phyloP scores from a whole-genome alignment of 129 eudicot species.

The Flaveria brownii region DNA sequence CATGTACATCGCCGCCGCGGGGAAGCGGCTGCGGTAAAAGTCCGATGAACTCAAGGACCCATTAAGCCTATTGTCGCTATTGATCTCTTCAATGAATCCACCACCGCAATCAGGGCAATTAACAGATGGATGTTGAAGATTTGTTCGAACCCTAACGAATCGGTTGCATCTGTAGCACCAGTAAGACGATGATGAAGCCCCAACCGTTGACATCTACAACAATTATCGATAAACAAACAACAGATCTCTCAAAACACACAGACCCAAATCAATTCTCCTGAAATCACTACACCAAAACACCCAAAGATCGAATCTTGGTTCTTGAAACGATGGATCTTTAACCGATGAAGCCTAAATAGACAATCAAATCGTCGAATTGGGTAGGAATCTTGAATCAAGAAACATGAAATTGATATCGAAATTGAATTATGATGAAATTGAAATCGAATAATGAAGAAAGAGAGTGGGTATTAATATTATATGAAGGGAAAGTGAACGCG shows the following conservation, averaged over 20 bases:
- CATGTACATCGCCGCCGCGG: constrained; percentile 80
- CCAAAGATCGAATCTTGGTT: background rate
- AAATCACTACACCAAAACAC: background rate
- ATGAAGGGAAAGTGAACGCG: constrained; percentile 41
- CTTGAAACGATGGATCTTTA: background rate
- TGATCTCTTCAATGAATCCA: constrained; percentile 76
- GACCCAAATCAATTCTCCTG: background rate
- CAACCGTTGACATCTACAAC: constrained; percentile 54
- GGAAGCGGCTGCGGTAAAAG: constrained; percentile 56
- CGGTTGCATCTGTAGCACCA: constrained; percentile 98
- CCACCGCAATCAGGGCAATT: constrained; percentile 82
- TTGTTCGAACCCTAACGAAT: constrained; percentile 52
- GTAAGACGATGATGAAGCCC: constrained; percentile 51
- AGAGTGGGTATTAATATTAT: constrained; percentile 11
- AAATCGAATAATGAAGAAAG: too few relatives aligned
- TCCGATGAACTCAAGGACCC: constrained; percentile 45
- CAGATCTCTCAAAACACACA: background rate
- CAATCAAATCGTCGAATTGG: background rate
- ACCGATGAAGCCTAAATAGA: background rate
- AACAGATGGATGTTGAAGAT: constrained; percentile 44
- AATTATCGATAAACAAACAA: background rate
- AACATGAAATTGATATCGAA: background rate
- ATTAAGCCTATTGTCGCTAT: constrained; percentile 33
- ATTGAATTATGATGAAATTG: constrained; percentile 13
- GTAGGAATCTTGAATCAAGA: constrained; percentile 8